Conservation (phyloP, 83 land plant species). For the Picea engelmannii region DNA sequence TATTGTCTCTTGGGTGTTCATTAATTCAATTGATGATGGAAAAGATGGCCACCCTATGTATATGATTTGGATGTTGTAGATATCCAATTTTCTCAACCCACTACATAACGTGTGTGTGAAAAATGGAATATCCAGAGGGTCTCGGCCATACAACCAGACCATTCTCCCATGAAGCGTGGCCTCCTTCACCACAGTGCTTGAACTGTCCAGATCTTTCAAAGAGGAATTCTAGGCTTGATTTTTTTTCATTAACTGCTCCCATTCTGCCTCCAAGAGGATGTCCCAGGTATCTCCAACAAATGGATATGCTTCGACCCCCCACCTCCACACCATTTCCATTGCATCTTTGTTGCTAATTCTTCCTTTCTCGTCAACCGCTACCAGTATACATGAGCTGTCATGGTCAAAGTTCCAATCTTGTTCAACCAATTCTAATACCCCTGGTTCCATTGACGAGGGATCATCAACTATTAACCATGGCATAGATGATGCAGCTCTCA, state of each 20-base stretch:
- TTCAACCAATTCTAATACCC: not conserved
- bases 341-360: not conserved
- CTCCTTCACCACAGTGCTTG: not conserved
- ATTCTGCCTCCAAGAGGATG: not conserved
- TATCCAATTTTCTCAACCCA: not conserved
- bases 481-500: not conserved
- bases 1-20: not conserved
- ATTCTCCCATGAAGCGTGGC: not conserved
- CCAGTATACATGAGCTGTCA: not conserved
- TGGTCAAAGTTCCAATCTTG: not conserved
- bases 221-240: not conserved
- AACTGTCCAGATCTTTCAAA: not conserved
- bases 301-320: not conserved
- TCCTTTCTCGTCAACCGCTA: not conserved
- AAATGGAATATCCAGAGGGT: not conserved
- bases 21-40: not conserved
- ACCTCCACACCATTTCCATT: not conserved
- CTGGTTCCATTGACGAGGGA: conserved; percentile 11
- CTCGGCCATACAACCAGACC: not conserved
- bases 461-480: not conserved
- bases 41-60: not conserved
- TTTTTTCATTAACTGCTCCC: not conserved
- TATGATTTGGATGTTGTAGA: not conserved
- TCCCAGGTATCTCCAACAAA: not conserved
- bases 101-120: not conserved